Percentiles rank a stretch among this genome's conserved stretches.
Evolutionary conservation across 2,329 filamentous ascomycete genomes (phyloP).

Genomic region (Geosmithia flava): DNA sequence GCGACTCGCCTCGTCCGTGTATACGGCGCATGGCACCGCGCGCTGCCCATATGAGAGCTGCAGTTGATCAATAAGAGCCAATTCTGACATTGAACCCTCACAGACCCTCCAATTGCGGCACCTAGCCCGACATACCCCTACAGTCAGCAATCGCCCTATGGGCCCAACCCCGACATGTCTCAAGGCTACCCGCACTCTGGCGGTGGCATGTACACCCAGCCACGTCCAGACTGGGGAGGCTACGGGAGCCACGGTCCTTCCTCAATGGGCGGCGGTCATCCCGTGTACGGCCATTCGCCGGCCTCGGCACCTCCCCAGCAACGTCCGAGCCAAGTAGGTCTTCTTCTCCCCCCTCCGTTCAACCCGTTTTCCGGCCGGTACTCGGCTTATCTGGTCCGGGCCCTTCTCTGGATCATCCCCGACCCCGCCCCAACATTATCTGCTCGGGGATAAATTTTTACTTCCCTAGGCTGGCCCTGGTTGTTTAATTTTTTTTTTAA

Average conservation of each 20-base stretch:
- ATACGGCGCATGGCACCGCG: too few species aligned
- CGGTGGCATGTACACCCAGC: conserved; percentile 52
- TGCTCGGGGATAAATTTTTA: too few species aligned
- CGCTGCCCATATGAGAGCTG: too few species aligned
- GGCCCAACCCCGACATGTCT: conserved; percentile 73
- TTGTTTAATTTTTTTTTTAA: too few species aligned
- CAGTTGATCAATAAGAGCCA: conserved; percentile 60
- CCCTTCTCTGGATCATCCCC: too few species aligned
- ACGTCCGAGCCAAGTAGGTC: conserved; percentile 48
- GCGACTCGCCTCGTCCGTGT: too few species aligned
- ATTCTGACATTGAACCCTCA: conserved; percentile 95
- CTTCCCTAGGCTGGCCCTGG: too few species aligned
- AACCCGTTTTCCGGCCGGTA: background rate
- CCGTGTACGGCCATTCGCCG: conserved; percentile 42
- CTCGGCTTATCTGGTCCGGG: too few species aligned
- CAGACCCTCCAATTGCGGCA: conserved; percentile 96
- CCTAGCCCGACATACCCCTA: conserved; percentile 86
- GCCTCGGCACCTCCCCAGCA: conserved; percentile 41
- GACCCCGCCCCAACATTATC: too few species aligned
- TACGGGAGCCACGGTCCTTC: conserved; percentile 44
- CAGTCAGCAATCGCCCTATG: conserved; percentile 76
- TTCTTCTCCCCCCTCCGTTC: background rate
- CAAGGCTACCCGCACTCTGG: conserved; percentile 57
- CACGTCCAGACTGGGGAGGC: conserved; percentile 62
- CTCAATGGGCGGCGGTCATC: conserved; percentile 37